Evolutionary conservation across 2,329 filamentous ascomycete genomes (phyloP).

Genomic region (Alternaria tenuissima): DNA sequence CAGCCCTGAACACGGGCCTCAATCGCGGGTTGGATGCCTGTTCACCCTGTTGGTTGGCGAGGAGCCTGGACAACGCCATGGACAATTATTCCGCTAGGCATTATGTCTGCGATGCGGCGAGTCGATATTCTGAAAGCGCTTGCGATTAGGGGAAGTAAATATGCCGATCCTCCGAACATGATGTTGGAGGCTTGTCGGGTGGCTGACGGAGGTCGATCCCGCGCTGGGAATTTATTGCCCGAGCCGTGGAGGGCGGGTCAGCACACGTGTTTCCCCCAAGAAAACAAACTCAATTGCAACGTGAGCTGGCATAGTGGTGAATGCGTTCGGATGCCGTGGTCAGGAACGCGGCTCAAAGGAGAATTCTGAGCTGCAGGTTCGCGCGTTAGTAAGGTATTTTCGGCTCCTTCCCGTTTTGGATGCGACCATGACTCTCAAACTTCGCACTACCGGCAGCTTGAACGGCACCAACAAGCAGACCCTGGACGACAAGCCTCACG

Average conservation of each 20-base stretch:
- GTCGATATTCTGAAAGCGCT: background rate
- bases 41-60: background rate
- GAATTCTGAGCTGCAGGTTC: background rate
- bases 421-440: slow-evolving; percentile 11
- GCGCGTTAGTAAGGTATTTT: background rate
- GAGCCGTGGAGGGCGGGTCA: background rate
- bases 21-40: background rate
- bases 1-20: slow-evolving; percentile 7
- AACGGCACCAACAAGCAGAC: background rate
- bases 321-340: background rate
- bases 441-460: background rate
- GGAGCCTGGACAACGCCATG: background rate
- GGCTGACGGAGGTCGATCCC: slow-evolving; percentile 7
- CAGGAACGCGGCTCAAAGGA: background rate
- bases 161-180: slow-evolving; percentile 5
- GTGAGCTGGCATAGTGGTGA: too few species aligned
- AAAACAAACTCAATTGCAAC: background rate
- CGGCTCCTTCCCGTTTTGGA: background rate
- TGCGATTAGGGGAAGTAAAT: background rate
- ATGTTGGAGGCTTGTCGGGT: slow-evolving; percentile 5
- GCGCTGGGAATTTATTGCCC: slow-evolving; percentile 8
- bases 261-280: background rate
- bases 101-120: background rate
- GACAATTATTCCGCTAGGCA: background rate
- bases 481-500: slow-evolving; percentile 2